These are phyloP conservation scores for Meyerozyma elateridarum DNA, from an alignment of 1,139 yeast species.

Conservation along the genomic window DNA sequence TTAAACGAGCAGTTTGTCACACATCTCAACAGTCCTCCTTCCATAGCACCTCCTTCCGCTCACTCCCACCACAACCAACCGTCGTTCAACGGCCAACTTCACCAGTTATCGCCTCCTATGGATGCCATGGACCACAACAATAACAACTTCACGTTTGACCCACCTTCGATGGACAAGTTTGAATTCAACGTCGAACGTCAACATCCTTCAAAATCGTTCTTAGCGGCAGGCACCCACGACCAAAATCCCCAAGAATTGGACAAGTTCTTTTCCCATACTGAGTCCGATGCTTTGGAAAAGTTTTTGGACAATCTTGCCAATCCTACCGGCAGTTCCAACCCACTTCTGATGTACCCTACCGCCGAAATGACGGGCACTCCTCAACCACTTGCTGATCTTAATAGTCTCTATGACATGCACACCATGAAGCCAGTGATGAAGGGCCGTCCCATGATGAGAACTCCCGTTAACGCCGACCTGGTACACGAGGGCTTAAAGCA, in stretches of 20 bases:
- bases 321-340: slow-evolving; percentile 21
- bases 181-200: slow-evolving; percentile 1
- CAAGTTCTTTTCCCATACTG: slow-evolving; percentile 42
- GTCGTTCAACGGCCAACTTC: slow-evolving; percentile 1
- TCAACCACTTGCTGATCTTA: slow-evolving; percentile 12
- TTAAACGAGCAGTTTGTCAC: slow-evolving; percentile 22
- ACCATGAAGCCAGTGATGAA: slow-evolving; percentile 23
- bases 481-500: slow-evolving; percentile 22
- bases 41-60: too few relatives aligned
- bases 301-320: slow-evolving; percentile 43
- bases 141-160: background rate
- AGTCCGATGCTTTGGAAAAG: slow-evolving; percentile 40
- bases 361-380: slow-evolving; percentile 8
- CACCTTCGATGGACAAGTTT: slow-evolving; percentile 4
- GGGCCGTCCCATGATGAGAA: slow-evolving; percentile 6
- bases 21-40: background rate
- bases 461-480: slow-evolving; percentile 1
- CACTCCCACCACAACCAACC: background rate
- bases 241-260: too few relatives aligned
- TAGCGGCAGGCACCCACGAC: slow-evolving; percentile 13
- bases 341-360: slow-evolving; percentile 29
- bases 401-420: slow-evolving; percentile 25
- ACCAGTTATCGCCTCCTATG: slow-evolving; percentile 2
- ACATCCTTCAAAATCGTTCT: background rate
- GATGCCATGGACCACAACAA: slow-evolving; percentile 1